Percentiles rank a stretch among this genome's conserved stretches.
Evolutionary conservation across 768 basidiomycete species (phyloP).

Genomic region (Boletus tomentosulus): DNA sequence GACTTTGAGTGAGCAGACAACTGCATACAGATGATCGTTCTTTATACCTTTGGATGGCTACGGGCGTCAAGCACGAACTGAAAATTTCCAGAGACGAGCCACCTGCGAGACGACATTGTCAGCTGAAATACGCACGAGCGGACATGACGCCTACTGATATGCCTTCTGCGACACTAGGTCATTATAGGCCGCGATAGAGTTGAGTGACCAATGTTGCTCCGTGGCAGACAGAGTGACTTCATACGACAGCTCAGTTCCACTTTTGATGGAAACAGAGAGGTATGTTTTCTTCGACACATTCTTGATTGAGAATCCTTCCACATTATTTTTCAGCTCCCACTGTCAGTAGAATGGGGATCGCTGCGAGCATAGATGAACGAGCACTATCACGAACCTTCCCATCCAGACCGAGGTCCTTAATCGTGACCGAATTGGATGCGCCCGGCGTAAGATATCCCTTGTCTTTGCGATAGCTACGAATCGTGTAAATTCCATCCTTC

Average conservation of each 20-base stretch:
- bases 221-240: neutral
- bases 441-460: neutral
- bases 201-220: neutral
- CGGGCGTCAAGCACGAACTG: neutral
- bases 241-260: neutral
- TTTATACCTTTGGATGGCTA: neutral
- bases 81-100: neutral
- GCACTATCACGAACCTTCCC: neutral
- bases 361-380: neutral
- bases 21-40: neutral
- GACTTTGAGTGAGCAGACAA: neutral
- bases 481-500: neutral
- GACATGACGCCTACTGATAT: neutral
- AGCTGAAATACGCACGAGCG: neutral
- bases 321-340: neutral
- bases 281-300: neutral
- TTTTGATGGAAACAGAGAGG: neutral
- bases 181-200: neutral
- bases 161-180: neutral
- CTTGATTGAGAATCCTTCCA: neutral
- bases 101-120: neutral
- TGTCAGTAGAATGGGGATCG: neutral
- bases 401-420: neutral
- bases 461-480: neutral
- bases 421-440: neutral